Evolutionary conservation across 2,329 filamentous ascomycete genomes (phyloP).

Genomic region (Nemania sp.): DNA sequence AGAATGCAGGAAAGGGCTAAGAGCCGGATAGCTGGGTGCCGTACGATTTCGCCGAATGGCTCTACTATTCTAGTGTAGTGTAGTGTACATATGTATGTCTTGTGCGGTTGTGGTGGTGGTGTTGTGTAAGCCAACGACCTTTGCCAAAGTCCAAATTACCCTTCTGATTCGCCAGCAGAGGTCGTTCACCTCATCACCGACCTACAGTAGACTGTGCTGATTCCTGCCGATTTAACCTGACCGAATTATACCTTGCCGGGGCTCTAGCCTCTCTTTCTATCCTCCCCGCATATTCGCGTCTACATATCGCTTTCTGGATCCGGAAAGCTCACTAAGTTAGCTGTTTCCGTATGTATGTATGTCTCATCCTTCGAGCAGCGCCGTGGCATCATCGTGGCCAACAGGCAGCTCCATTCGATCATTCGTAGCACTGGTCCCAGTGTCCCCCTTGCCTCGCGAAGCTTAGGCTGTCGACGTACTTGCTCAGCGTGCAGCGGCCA

Average conservation of each 20-base stretch:
- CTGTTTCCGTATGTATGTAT: too few species aligned
- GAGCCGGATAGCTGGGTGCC: neutral
- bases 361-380: neutral
- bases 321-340: neutral
- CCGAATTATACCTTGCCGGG: neutral
- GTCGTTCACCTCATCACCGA: conserved; percentile 4
- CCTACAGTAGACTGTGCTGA: neutral
- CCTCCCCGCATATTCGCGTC: neutral
- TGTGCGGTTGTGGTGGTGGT: too few species aligned
- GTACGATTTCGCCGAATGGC: neutral
- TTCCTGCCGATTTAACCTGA: too few species aligned
- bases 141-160: neutral
- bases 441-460: conserved; percentile 74
- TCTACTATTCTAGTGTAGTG: conserved; percentile 9
- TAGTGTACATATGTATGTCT: neutral
- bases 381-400: too few species aligned
- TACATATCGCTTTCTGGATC: neutral
- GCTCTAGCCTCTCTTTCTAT: neutral
- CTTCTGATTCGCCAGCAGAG: neutral
- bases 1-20: neutral
- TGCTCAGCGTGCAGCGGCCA: conserved; percentile 70
- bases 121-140: too few species aligned
- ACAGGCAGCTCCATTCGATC: conserved; percentile 27
- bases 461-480: conserved; percentile 73
- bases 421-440: conserved; percentile 67